Percentiles rank a stretch among this genome's conserved stretches.
phyloP scores from a whole-genome alignment of 768 basidiomycete species.

The Mycena venus region DNA sequence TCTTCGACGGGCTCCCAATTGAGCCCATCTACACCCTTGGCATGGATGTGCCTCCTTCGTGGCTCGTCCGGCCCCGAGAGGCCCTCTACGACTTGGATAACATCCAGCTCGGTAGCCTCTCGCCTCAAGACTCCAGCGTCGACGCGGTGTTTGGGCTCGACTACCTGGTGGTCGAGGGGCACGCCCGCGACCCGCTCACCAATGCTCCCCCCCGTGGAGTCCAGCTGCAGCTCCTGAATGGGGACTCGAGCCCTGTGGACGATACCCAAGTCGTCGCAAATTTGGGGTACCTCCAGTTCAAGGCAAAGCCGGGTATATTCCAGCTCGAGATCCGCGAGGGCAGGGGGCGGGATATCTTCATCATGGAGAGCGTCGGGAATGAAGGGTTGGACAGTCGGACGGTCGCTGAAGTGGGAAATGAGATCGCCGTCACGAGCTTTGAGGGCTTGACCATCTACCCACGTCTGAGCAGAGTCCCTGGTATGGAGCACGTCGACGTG shows the following conservation, averaged over 20 bases:
- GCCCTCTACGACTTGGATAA: slow-evolving; percentile 96
- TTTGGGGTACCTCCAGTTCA: slow-evolving; percentile 96
- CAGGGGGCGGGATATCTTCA: slow-evolving; percentile 83
- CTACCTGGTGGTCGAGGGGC: slow-evolving; percentile 93
- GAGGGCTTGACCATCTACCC: slow-evolving; percentile 93
- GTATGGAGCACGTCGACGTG: slow-evolving; percentile 89
- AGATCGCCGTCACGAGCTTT: slow-evolving; percentile 89
- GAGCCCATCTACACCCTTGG: slow-evolving; percentile 95
- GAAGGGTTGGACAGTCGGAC: slow-evolving; percentile 89
- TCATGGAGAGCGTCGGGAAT: slow-evolving; percentile 88
- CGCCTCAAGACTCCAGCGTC: slow-evolving; percentile 71
- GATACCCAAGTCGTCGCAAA: slow-evolving; percentile 96
- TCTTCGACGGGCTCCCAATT: slow-evolving; percentile 80
- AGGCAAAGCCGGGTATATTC: slow-evolving; percentile 91
- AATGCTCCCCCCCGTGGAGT: slow-evolving; percentile 88
- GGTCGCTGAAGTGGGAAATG: slow-evolving; percentile 76
- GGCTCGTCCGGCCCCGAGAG: slow-evolving; percentile 93
- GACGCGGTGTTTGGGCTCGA: slow-evolving; percentile 90
- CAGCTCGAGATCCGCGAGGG: slow-evolving; percentile 87
- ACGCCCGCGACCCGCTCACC: slow-evolving; percentile 81
- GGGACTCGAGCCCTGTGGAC: slow-evolving; percentile 66
- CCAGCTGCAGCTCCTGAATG: slow-evolving; percentile 83
- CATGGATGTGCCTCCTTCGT: slow-evolving; percentile 91
- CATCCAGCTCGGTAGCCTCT: slow-evolving; percentile 82
- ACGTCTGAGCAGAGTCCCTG: slow-evolving; percentile 73